A percentile compares a stretch with the other conserved stretches of the same genome.
Evolutionary conservation across 1,139 yeast genomes (phyloP).

Genomic region (Hansenula sp.): DNA sequence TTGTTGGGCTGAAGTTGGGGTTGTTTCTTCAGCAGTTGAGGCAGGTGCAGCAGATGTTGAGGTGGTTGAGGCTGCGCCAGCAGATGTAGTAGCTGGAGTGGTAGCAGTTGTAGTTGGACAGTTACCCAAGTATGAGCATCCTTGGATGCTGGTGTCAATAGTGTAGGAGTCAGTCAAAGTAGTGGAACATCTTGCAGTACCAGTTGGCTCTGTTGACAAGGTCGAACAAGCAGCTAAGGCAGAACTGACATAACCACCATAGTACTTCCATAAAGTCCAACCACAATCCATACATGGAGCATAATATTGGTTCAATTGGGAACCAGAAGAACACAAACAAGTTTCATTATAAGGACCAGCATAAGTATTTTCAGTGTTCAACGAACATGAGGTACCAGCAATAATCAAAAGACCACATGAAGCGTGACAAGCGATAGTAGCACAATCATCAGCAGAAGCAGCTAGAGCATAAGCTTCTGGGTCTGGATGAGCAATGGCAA

Average conservation of each 20-base stretch:
- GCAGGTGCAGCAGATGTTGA: slow-evolving; percentile 4
- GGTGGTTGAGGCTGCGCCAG: slow-evolving; percentile 6
- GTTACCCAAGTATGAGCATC: slow-evolving; percentile 5
- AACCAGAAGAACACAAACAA: slow-evolving; percentile 20
- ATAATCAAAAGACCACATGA: slow-evolving; percentile 16
- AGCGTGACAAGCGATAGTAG: slow-evolving; percentile 15
- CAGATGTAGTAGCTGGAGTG: slow-evolving; percentile 7
- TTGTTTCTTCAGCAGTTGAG: neutral
- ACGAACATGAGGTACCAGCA: slow-evolving; percentile 12
- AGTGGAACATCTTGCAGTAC: slow-evolving; percentile 17
- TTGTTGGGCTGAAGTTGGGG: slow-evolving; percentile 6
- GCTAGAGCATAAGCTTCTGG: slow-evolving; percentile 15
- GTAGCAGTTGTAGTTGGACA: slow-evolving; percentile 9
- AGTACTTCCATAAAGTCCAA: slow-evolving; percentile 25
- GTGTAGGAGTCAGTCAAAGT: slow-evolving; percentile 12
- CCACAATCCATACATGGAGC: slow-evolving; percentile 25
- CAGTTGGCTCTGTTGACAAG: slow-evolving; percentile 20
- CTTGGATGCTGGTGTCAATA: slow-evolving; percentile 2
- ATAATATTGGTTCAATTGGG: slow-evolving; percentile 16
- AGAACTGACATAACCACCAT: slow-evolving; percentile 19
- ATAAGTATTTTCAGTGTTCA: slow-evolving; percentile 14
- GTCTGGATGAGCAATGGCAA: slow-evolving; percentile 17
- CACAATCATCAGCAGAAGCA: slow-evolving; percentile 17
- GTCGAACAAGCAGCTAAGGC: slow-evolving; percentile 19
- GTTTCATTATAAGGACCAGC: slow-evolving; percentile 19